phyloP scores from a whole-genome alignment of 257 asterid genomes.

The Salvia hispanica region DNA sequence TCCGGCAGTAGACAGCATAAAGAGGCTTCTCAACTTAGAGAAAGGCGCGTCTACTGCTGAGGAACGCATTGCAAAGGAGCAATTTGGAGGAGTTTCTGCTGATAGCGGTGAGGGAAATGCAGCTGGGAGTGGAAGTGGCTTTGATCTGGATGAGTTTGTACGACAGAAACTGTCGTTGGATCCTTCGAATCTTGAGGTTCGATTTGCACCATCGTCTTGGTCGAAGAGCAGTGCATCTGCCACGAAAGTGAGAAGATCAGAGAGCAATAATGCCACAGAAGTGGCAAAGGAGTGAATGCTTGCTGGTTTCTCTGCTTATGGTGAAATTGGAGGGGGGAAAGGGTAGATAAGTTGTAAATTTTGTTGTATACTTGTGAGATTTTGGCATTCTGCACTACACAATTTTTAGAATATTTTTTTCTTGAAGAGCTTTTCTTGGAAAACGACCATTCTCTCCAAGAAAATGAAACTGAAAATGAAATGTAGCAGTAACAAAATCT shows the following conservation, averaged over 20 bases:
- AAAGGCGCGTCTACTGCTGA: slow-evolving; percentile 33
- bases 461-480: too few species aligned
- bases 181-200: slow-evolving; percentile 67
- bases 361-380: slow-evolving; percentile 17
- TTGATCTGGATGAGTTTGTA: slow-evolving; percentile 69
- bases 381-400: not conserved
- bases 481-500: too few species aligned
- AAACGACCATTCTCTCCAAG: too few species aligned
- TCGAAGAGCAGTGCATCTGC: slow-evolving; percentile 35
- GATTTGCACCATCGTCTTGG: slow-evolving; percentile 35
- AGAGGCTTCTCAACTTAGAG: slow-evolving; percentile 56
- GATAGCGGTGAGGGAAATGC: slow-evolving; percentile 16
- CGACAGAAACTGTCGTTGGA: slow-evolving; percentile 61
- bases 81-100: slow-evolving; percentile 29
- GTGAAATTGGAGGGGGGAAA: not conserved
- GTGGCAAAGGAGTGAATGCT: slow-evolving; percentile 25
- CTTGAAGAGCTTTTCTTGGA: too few species aligned
- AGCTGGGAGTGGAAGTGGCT: slow-evolving; percentile 44
- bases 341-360: slow-evolving; percentile 22
- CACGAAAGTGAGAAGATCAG: slow-evolving; percentile 35
- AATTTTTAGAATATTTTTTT: slow-evolving; percentile 5
- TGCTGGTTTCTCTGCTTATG: slow-evolving; percentile 6
- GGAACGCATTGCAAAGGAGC: slow-evolving; percentile 22
- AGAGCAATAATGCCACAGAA: slow-evolving; percentile 27
- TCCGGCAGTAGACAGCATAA: slow-evolving; percentile 88